phyloP scores from a whole-genome alignment of 805 yeast species.

The Candida wancherniae region DNA sequence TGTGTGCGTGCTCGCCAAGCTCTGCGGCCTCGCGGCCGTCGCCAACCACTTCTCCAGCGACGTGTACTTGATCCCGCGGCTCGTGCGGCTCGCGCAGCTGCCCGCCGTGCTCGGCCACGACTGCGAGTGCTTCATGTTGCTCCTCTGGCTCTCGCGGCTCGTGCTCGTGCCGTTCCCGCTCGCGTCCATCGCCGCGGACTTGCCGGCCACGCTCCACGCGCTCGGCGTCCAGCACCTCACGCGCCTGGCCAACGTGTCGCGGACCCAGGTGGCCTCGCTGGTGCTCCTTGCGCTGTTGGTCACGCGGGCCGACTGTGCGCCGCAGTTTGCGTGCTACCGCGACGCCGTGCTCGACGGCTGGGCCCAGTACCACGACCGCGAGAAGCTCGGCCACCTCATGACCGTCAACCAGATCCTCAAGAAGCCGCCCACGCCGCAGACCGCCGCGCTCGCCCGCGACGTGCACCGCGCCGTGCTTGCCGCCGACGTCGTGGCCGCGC shows the following conservation, averaged over 20 bases:
- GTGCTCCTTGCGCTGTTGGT: conserved; percentile 49
- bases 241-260: conserved; percentile 43
- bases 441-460: conserved; percentile 1
- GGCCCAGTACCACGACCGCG: conserved; percentile 9
- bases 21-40: conserved; percentile 60
- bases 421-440: conserved; percentile 11
- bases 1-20: conserved; percentile 58
- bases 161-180: conserved; percentile 73
- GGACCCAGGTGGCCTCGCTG: conserved; percentile 52
- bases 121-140: conserved; percentile 33
- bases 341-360: conserved; percentile 12
- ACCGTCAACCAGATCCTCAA: conserved; percentile 37
- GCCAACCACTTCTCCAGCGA: conserved; percentile 59
- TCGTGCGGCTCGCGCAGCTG: conserved; percentile 17
- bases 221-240: conserved; percentile 29
- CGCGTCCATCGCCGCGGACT: conserved; percentile 26
- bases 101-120: conserved; percentile 14
- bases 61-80: conserved; percentile 41
- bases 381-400: conserved; percentile 37
- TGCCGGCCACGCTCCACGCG: conserved; percentile 32
- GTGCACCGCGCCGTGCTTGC: conserved; percentile 5
- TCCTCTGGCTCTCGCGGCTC: conserved; percentile 71
- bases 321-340: conserved; percentile 17
- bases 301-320: conserved; percentile 44
- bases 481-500: conserved; percentile 6